Conservation (phyloP, 2,329 filamentous ascomycete species). For the Pseudogymnoascus sp. region DNA sequence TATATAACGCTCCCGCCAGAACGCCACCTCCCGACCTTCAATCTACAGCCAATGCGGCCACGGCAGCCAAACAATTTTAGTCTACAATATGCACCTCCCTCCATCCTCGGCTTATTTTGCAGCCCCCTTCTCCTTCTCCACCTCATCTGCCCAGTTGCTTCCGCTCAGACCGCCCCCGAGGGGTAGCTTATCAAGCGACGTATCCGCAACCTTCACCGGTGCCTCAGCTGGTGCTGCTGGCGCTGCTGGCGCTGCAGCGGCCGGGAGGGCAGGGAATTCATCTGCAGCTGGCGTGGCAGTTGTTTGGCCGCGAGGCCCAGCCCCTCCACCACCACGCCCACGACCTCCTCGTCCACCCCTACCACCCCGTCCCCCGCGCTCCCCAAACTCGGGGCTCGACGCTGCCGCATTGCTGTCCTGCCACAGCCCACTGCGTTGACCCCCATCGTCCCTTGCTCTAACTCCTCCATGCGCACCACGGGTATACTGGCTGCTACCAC, state of each 20-base stretch:
- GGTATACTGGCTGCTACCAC: constrained; percentile 2
- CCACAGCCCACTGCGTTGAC: constrained; percentile 12
- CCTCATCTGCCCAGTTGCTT: constrained; percentile 15
- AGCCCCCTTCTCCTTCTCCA: constrained; percentile 12
- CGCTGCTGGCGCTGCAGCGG: background rate
- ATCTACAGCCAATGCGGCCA: constrained; percentile 25
- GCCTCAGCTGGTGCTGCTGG: background rate
- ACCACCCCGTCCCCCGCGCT: constrained; percentile 13
- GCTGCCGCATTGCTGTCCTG: constrained; percentile 13
- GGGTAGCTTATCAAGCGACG: constrained; percentile 5
- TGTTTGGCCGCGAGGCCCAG: constrained; percentile 1
- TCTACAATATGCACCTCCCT: background rate
- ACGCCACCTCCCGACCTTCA: background rate
- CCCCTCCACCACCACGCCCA: constrained; percentile 11
- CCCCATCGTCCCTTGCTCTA: constrained; percentile 11
- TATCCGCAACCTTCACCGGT: background rate
- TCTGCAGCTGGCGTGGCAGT: background rate
- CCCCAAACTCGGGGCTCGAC: constrained; percentile 16
- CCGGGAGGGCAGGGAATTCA: constrained; percentile 12
- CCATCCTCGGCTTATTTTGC: constrained; percentile 10
- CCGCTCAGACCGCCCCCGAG: constrained; percentile 11
- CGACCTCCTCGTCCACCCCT: constrained; percentile 18
- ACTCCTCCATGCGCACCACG: background rate
- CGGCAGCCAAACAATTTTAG: constrained; percentile 4
- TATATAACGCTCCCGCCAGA: background rate